These are phyloP conservation scores for Jacaranda mimosifolia DNA, from an alignment of 257 asterid species.

Conservation along the genomic window DNA sequence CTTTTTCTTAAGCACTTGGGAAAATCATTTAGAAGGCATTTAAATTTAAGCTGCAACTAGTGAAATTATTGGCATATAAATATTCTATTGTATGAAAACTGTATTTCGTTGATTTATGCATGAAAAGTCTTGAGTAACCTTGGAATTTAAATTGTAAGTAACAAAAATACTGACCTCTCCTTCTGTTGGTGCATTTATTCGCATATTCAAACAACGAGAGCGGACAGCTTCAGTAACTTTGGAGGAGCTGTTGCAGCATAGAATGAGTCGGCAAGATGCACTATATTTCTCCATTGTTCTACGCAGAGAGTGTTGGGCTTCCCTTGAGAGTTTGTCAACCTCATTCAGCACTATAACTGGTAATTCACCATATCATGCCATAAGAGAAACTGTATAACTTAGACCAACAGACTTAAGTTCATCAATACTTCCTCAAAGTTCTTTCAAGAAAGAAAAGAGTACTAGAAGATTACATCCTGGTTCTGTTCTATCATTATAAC, in stretches of 20 bases:
- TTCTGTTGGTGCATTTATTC: constrained; percentile 86
- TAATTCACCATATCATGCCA: constrained; percentile 35
- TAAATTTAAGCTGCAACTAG: too few species aligned
- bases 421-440: constrained; percentile 21
- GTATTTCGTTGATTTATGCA: too few species aligned
- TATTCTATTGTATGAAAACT: too few species aligned
- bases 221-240: constrained; percentile 98
- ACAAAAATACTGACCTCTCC: constrained; percentile 66
- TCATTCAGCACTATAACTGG: constrained; percentile 93
- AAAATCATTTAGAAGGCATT: too few species aligned
- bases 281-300: constrained; percentile 99
- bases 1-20: too few species aligned
- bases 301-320: constrained; percentile 98
- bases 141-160: too few species aligned
- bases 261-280: constrained; percentile 87
- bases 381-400: constrained; percentile 37
- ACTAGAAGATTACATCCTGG: background rate
- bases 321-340: constrained; percentile 97
- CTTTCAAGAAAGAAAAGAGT: background rate
- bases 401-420: constrained; percentile 24
- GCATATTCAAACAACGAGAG: constrained; percentile 92
- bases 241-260: constrained; percentile 98
- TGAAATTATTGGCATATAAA: too few species aligned
- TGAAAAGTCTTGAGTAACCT: too few species aligned
- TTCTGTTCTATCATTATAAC: constrained; percentile 5